A percentile compares a stretch with the other conserved stretches of the same genome.
Evolutionary conservation across 345 rosid genomes (phyloP).

Genomic region (Melaleuca alternifolia): DNA sequence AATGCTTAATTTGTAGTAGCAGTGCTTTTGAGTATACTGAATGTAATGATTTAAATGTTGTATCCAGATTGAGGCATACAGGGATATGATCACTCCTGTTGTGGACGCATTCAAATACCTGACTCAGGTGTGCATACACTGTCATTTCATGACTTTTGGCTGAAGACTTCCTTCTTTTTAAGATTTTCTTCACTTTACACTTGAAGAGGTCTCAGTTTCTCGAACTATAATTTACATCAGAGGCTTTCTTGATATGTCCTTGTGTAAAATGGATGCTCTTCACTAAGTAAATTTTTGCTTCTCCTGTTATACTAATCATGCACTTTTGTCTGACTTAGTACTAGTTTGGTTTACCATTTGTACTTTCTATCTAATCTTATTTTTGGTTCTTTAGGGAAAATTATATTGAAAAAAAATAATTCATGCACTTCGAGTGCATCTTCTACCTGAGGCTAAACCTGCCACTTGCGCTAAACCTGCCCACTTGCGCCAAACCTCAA

Average conservation of each 20-base stretch:
- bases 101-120: slow-evolving; percentile 99
- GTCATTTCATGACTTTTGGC: neutral
- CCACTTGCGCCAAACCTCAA: neutral
- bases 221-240: neutral
- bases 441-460: neutral
- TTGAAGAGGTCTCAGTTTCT: neutral
- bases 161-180: neutral
- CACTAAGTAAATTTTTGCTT: neutral
- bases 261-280: neutral
- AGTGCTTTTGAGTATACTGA: neutral
- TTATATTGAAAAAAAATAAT: neutral
- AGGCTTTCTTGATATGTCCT: neutral
- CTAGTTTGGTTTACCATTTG: neutral
- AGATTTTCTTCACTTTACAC: neutral
- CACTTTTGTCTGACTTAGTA: neutral
- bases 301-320: neutral
- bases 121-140: slow-evolving; percentile 61
- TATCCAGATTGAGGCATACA: slow-evolving; percentile 91
- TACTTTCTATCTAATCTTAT: neutral
- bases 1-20: neutral
- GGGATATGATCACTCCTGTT: slow-evolving; percentile 96
- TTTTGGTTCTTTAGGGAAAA: neutral
- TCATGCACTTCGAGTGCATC: neutral
- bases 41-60: neutral
- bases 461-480: neutral